These are phyloP conservation scores for Petasospora fabianii DNA, from an alignment of 1,139 yeast genomes.

Conservation along the genomic window DNA sequence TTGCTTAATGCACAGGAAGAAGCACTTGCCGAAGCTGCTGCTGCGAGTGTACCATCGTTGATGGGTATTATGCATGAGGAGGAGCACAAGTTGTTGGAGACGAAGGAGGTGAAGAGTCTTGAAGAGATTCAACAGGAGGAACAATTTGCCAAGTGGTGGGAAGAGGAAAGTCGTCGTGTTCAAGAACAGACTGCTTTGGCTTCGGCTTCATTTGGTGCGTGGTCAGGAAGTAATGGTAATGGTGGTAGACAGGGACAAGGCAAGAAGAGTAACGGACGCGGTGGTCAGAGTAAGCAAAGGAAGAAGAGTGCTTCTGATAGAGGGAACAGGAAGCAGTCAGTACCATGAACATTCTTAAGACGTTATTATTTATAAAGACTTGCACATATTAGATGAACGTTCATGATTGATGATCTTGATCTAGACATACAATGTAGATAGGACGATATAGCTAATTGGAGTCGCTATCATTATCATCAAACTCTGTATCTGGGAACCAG, in stretches of 20 bases:
- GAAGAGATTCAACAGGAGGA: conserved; percentile 76
- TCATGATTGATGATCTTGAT: not conserved
- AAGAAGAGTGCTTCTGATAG: conserved; percentile 3
- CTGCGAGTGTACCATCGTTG: conserved; percentile 25
- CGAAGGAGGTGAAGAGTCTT: conserved; percentile 39
- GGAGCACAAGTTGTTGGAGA: conserved; percentile 41
- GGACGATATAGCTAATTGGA: not conserved
- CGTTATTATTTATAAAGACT: not conserved
- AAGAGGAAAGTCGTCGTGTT: conserved; percentile 58
- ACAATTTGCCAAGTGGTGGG: conserved; percentile 83
- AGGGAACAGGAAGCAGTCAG: conserved; percentile 13
- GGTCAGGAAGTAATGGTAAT: not conserved
- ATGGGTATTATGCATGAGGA: conserved; percentile 45
- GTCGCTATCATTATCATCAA: conserved; percentile 25
- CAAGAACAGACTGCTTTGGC: conserved; percentile 38
- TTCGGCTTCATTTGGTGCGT: conserved; percentile 1
- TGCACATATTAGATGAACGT: not conserved
- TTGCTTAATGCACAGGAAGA: conserved; percentile 21
- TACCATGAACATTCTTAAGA: conserved; percentile 9
- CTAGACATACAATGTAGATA: not conserved
- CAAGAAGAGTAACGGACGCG: too few relatives aligned
- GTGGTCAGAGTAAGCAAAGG: not conserved
- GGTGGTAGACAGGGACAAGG: too few relatives aligned
- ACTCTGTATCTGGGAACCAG: conserved; percentile 56
- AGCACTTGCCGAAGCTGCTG: conserved; percentile 12